Percentiles rank a stretch among this genome's conserved stretches.
Conservation (phyloP, 2,329 filamentous ascomycete genomes). For the Aspergillus versicolor region DNA sequence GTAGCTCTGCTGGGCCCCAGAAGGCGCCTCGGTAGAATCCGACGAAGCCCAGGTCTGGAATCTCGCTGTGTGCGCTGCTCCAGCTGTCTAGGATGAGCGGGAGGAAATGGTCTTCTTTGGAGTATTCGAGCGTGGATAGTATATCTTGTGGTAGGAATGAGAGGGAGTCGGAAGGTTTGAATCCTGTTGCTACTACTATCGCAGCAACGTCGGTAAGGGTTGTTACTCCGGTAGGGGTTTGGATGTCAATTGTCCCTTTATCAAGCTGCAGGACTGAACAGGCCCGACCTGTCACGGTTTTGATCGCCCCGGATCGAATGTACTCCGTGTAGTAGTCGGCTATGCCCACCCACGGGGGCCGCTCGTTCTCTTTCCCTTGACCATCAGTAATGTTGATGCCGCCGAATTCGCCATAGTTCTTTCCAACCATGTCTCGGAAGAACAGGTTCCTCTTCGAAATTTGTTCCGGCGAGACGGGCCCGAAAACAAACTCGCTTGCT, state of each 20-base stretch:
- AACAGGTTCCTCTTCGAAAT: conserved; percentile 56
- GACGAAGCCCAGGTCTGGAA: conserved; percentile 71
- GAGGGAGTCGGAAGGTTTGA: conserved; percentile 63
- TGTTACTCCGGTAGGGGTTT: conserved; percentile 32
- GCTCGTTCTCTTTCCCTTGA: conserved; percentile 42
- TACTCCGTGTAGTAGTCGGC: conserved; percentile 73
- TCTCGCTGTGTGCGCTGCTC: conserved; percentile 58
- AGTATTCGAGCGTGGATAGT: conserved; percentile 58
- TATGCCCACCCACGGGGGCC: conserved; percentile 67
- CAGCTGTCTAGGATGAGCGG: conserved; percentile 68
- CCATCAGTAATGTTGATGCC: conserved; percentile 32
- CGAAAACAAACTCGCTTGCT: conserved; percentile 62
- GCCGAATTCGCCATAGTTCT: conserved; percentile 44
- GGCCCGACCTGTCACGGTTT: conserved; percentile 47
- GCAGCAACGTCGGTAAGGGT: conserved; percentile 60
- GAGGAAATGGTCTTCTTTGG: conserved; percentile 54
- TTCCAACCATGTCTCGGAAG: conserved; percentile 44
- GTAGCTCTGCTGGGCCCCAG: conserved; percentile 87
- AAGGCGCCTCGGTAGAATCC: conserved; percentile 83
- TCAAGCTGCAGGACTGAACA: conserved; percentile 15
- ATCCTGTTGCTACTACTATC: conserved; percentile 74
- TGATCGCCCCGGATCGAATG: conserved; percentile 64
- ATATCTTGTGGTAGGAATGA: conserved; percentile 62
- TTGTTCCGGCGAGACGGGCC: conserved; percentile 60
- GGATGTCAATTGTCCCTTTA: conserved; percentile 35